Evolutionary conservation across 2,329 filamentous ascomycete species (phyloP).

Genomic region (Cladosporium sp.): DNA sequence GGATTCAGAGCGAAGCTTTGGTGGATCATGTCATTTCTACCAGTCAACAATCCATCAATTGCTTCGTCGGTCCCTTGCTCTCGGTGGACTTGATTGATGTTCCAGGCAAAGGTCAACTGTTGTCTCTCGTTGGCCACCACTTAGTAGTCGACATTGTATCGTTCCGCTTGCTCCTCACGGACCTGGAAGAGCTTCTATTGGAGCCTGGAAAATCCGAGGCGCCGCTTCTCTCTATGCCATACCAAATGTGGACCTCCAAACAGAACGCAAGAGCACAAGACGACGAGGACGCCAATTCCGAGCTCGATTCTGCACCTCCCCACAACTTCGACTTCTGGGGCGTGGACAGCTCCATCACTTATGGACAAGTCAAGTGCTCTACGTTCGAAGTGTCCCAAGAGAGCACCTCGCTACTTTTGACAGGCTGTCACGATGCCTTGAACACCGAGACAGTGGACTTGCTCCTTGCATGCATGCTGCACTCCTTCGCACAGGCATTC

Average conservation of each 20-base stretch:
- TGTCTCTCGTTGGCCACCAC: conserved; percentile 36
- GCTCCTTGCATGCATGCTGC: conserved; percentile 32
- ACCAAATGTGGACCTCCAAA: conserved; percentile 26
- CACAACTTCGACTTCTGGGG: conserved; percentile 36
- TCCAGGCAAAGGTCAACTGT: conserved; percentile 28
- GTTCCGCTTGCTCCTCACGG: conserved; percentile 37
- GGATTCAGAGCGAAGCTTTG: conserved; percentile 23
- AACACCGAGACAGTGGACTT: conserved; percentile 35
- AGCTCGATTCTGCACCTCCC: conserved; percentile 19
- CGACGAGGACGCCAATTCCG: background rate
- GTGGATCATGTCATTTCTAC: conserved; percentile 8
- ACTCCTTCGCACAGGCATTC: conserved; percentile 44
- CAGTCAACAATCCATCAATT: conserved; percentile 28
- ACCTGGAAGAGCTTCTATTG: conserved; percentile 32
- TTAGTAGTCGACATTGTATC: conserved; percentile 36
- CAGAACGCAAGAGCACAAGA: conserved; percentile 5
- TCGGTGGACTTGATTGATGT: conserved; percentile 38
- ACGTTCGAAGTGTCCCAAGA: conserved; percentile 13
- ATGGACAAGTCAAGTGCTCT: background rate
- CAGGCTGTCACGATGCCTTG: conserved; percentile 30
- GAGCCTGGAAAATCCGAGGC: conserved; percentile 30
- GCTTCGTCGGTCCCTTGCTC: conserved; percentile 34
- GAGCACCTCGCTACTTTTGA: conserved; percentile 21
- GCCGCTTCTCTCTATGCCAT: conserved; percentile 24
- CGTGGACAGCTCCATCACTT: conserved; percentile 26